These are phyloP conservation scores for Narthecium ossifragum DNA, from an alignment of 106 monocot genomes.

Conservation along the genomic window DNA sequence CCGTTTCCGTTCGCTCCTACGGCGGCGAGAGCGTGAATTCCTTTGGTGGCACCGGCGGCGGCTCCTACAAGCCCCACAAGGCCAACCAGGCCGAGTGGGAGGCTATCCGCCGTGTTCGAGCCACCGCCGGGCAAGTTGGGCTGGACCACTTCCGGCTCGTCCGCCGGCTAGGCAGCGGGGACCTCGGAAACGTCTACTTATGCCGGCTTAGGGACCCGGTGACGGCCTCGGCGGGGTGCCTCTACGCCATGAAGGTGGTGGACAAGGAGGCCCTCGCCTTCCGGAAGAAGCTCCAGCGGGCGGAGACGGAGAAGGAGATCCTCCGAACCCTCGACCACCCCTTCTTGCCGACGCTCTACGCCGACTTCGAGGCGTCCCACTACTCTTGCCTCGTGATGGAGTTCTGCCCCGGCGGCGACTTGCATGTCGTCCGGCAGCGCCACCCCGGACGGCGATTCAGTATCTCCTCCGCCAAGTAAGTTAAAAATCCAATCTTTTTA, in stretches of 20 bases:
- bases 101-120: slow-evolving; percentile 30
- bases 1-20: slow-evolving; percentile 28
- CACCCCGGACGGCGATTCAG: slow-evolving; percentile 39
- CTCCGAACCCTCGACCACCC: slow-evolving; percentile 59
- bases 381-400: slow-evolving; percentile 72
- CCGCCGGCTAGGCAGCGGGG: slow-evolving; percentile 57
- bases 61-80: slow-evolving; percentile 34
- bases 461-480: slow-evolving; percentile 48
- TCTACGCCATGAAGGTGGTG: no score
- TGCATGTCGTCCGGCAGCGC: slow-evolving; percentile 48
- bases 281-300: slow-evolving; percentile 56
- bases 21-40: slow-evolving; percentile 7
- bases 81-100: slow-evolving; percentile 52
- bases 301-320: slow-evolving; percentile 72
- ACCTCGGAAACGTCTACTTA: slow-evolving; percentile 65
- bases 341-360: slow-evolving; percentile 58
- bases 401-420: slow-evolving; percentile 64
- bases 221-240: slow-evolving; percentile 11
- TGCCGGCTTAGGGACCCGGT: slow-evolving; percentile 37
- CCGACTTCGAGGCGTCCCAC: slow-evolving; percentile 57
- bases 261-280: slow-evolving; percentile 50
- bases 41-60: no score
- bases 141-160: slow-evolving; percentile 65
- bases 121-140: slow-evolving; percentile 20
- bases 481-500: neutral